Conservation (phyloP, 148 eudicot genomes). For the Dysphania ambrosioides region DNA sequence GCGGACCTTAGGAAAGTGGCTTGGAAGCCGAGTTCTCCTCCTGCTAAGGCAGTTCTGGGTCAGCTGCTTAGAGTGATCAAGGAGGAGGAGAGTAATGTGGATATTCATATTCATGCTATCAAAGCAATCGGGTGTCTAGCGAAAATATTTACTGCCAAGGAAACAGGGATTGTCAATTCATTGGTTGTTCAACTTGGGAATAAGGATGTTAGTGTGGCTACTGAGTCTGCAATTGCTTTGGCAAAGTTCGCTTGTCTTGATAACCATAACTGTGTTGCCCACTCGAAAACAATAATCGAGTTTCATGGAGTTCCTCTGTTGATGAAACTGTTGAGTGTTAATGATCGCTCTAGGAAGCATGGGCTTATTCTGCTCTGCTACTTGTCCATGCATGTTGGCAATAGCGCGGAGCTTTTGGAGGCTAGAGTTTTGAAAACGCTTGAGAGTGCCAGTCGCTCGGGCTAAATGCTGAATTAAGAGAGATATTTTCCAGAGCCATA, state of each 20-base stretch:
- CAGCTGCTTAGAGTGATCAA: slow-evolving; percentile 63
- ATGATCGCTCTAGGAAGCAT: slow-evolving; percentile 38
- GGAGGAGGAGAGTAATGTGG: slow-evolving; percentile 41
- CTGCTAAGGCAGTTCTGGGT: slow-evolving; percentile 62
- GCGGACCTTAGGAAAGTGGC: slow-evolving; percentile 60
- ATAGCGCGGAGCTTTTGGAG: slow-evolving; percentile 64
- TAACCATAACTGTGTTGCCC: slow-evolving; percentile 54
- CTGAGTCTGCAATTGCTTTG: slow-evolving; percentile 62
- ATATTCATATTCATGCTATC: slow-evolving; percentile 46
- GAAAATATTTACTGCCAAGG: slow-evolving; percentile 62
- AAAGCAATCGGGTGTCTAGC: slow-evolving; percentile 69
- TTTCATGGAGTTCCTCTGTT: slow-evolving; percentile 54
- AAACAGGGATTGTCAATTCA: slow-evolving; percentile 51
- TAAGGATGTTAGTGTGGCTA: slow-evolving; percentile 39
- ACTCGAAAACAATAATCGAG: slow-evolving; percentile 65
- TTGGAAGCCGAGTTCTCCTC: slow-evolving; percentile 63
- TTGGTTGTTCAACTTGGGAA: slow-evolving; percentile 57
- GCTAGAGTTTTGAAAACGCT: slow-evolving; percentile 55
- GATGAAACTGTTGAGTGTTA: slow-evolving; percentile 46
- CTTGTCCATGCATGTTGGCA: slow-evolving; percentile 56
- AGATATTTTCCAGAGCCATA: slow-evolving; percentile 48
- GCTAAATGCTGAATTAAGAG: slow-evolving; percentile 53
- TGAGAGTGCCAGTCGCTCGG: slow-evolving; percentile 48
- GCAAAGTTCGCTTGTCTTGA: slow-evolving; percentile 55
- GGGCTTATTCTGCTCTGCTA: slow-evolving; percentile 63